Percentiles rank a stretch among this genome's conserved stretches.
These are phyloP conservation scores for Diplodia corticola DNA, from an alignment of 2,329 filamentous ascomycete species.

Conservation along the genomic window DNA sequence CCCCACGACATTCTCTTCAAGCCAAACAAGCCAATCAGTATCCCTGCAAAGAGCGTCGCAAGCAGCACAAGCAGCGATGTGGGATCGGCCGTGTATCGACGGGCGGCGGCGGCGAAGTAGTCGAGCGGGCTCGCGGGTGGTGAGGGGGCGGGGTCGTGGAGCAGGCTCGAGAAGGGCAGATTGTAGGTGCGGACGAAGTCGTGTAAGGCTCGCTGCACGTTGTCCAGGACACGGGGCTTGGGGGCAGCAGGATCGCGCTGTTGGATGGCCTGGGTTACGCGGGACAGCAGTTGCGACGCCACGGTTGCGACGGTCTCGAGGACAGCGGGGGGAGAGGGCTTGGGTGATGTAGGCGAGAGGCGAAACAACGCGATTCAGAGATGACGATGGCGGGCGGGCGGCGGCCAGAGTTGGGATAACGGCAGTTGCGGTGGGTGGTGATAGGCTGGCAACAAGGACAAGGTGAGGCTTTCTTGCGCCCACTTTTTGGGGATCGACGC, in stretches of 20 bases:
- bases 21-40: constrained; percentile 43
- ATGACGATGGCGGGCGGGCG: constrained; percentile 12
- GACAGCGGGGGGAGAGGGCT: neutral
- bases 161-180: constrained; percentile 41
- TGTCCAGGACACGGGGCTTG: constrained; percentile 1
- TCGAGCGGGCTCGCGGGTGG: constrained; percentile 27
- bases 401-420: neutral
- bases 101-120: constrained; percentile 8
- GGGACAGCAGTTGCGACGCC: constrained; percentile 22
- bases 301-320: constrained; percentile 19
- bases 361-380: constrained; percentile 11
- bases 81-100: constrained; percentile 12
- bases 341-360: constrained; percentile 7
- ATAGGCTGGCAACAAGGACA: constrained; percentile 17
- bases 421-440: constrained; percentile 17
- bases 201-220: constrained; percentile 3
- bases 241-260: constrained; percentile 10
- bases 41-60: constrained; percentile 34
- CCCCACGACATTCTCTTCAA: constrained; percentile 48
- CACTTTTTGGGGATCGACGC: constrained; percentile 12
- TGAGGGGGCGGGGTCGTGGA: constrained; percentile 36
- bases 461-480: constrained; percentile 19
- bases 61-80: constrained; percentile 24
- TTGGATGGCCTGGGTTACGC: constrained; percentile 15
- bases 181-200: constrained; percentile 23